Conservation (phyloP, 768 basidiomycete genomes). For the Krasilnikovozyma curviuscula region DNA sequence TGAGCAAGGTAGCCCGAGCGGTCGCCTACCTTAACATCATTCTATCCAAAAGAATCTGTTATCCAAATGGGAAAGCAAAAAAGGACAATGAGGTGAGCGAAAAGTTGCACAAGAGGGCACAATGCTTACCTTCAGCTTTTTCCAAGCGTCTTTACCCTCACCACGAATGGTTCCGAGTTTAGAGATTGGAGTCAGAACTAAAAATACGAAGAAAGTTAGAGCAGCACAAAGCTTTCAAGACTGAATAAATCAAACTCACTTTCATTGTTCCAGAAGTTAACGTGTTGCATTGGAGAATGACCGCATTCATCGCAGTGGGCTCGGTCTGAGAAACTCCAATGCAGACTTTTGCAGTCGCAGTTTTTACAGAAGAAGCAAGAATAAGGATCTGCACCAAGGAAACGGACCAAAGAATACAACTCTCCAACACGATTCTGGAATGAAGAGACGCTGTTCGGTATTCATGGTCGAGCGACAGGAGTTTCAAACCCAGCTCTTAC, state of each 20-base stretch:
- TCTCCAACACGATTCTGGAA: constrained; percentile 98
- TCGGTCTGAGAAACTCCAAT: constrained; percentile 78
- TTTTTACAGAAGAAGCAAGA: constrained; percentile 83
- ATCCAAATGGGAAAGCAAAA: neutral
- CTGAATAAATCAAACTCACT: neutral
- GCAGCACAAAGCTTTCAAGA: neutral
- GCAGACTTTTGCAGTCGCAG: constrained; percentile 77
- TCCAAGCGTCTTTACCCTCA: constrained; percentile 8
- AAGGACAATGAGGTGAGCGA: neutral
- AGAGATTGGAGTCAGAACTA: constrained; percentile 58
- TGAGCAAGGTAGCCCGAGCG: too few relatives aligned
- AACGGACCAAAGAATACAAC: constrained; percentile 72
- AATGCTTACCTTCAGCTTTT: constrained; percentile 9
- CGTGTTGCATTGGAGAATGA: constrained; percentile 33
- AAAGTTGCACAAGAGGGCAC: too few relatives aligned
- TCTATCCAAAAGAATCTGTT: constrained; percentile 54
- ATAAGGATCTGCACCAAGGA: constrained; percentile 82
- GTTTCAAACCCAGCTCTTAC: neutral
- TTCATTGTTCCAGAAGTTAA: constrained; percentile 51
- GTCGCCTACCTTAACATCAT: constrained; percentile 70
- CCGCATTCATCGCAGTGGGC: constrained; percentile 49
- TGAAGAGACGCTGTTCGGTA: constrained; percentile 44
- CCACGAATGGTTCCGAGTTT: constrained; percentile 6
- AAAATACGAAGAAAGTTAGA: neutral
- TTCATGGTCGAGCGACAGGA: neutral